Base-by-base conservation (phyloP, 768 basidiomycete genomes). In the Lentinus brumalis region DNA sequence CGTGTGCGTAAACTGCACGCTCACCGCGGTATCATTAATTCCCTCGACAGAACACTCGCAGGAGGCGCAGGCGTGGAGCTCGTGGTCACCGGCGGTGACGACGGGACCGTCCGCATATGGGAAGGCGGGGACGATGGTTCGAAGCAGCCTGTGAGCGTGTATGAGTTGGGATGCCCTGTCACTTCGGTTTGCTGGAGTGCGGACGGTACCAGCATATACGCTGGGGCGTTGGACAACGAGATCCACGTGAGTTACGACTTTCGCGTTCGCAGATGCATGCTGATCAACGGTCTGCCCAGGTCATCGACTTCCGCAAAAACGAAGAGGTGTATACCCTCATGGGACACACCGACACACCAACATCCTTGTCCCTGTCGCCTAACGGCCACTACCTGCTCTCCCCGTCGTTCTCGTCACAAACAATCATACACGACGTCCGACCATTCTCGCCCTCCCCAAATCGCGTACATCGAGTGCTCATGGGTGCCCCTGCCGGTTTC, bases 221-320 rank as follows among this genome's bases (percentile, higher is more conserved):
- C 93, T n/a, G 96, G 89, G 5, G 94, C 92, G 14, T 74, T 98
- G 68, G 96, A 99, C 75, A 99, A 99, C 66, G 94, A 94, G 73
- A 89, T 99, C 62, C 95, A 98, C 72, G 95, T 96, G 69, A 65
- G 91, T 82, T 10, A 71, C 94, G 96, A 69, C 66, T 90, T 81
- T 12, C 56, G 47, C 61, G 50, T 45, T 56, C 58, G 49, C 54
- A 52, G 29, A n/a, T 56, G 57, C 40, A 47, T 15, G 21, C 38
- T 18, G 44, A 32, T 35, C 26, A n/a, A 58, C 94, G 92, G 86
- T 94, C n/a, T 93, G 88, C n/a, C 18, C 59, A 95, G 92, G 87
- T 94, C 16, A 95, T 91, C 72, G 96, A 98, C 76, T 75, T 98
- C 47, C 86, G 96, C 69, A 96, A 94, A 76, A 78, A 85, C 60